Conservation (phyloP, 208 protist genomes). For the Naegleria lovaniensis region DNA sequence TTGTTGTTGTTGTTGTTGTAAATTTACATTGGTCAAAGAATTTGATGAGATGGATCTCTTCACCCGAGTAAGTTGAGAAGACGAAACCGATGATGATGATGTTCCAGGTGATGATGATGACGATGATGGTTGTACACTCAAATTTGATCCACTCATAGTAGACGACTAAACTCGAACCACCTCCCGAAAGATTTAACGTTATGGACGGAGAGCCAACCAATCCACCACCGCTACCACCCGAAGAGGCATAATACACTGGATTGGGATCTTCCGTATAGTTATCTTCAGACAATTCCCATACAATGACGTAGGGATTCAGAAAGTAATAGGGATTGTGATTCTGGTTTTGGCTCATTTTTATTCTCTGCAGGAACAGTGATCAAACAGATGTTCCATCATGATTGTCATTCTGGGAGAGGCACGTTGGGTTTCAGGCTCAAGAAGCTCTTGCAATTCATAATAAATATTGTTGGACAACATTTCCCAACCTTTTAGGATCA, state of each 20-base stretch:
- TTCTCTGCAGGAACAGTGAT: too few relatives aligned
- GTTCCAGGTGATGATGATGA: neutral
- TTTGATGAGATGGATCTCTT: neutral
- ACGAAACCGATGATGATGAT: neutral
- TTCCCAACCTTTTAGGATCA: too few relatives aligned
- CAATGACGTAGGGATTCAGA: neutral
- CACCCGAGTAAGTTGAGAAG: neutral
- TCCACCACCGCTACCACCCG: neutral
- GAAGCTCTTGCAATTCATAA: too few relatives aligned
- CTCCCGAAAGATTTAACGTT: neutral
- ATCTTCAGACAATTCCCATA: neutral
- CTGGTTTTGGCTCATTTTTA: too few relatives aligned
- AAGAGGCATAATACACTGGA: neutral
- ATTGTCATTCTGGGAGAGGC: too few relatives aligned
- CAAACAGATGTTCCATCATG: too few relatives aligned
- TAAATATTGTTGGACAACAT: too few relatives aligned
- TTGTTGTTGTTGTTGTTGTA: neutral
- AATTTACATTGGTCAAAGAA: neutral
- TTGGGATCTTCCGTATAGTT: neutral
- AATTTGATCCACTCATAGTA: too few relatives aligned
- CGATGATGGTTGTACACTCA: too few relatives aligned
- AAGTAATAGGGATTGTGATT: neutral
- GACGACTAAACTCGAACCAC: too few relatives aligned
- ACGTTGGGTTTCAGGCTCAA: too few relatives aligned
- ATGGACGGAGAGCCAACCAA: neutral